Evolutionary conservation across 2,329 filamentous ascomycete species (phyloP), one percentile per base, ranked within the genome.

Genomic region (Talaromyces piceae): DNA sequence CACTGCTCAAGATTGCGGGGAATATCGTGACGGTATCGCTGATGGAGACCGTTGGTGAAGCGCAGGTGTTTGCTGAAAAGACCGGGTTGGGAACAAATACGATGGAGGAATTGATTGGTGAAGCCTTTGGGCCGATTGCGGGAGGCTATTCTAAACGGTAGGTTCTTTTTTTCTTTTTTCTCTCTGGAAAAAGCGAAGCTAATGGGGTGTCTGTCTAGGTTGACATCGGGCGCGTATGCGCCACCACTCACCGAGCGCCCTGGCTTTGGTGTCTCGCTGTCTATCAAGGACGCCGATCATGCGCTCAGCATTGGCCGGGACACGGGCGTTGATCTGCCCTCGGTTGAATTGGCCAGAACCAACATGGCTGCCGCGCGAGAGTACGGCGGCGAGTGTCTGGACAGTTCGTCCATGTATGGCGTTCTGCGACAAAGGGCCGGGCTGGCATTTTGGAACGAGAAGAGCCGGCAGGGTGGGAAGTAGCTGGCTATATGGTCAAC

Each of bases 21-120:
- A 74, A 74, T 51, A 72, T 73, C 31, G 60, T 72, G 28, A 71
- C 68, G 4, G 63, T 72, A 5, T 68, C 65, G 44, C 59, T 75
- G 62, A 72, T 76, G 64, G 72, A 75, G 59, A 67, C 70, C 12
- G 68, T 75, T 41, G 66, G 68, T 3, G 72, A 75, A 57, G 67
- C 69, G 1, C 72, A 74, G 53, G 71, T 75, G 27, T 73, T 75
- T 50, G 72, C 71, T 13, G 72, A 74, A 53, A 68, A 70, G 57
- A 72, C 69, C 3, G 71, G 70, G 3, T 62, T 75, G n/a, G 71
- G 70, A 8, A 67, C 67, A 1, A 62, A 59, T 2, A 62, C 65
- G 3, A 67, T 73, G 62, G 70, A 73, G 53, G 67, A 69, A 25
- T 61, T 74, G 53, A 71, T 75, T 46, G 64, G 61, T 0, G 68